Evolutionary conservation across 106 monocot genomes (phyloP).

Genomic region (Ottelia alismoides): DNA sequence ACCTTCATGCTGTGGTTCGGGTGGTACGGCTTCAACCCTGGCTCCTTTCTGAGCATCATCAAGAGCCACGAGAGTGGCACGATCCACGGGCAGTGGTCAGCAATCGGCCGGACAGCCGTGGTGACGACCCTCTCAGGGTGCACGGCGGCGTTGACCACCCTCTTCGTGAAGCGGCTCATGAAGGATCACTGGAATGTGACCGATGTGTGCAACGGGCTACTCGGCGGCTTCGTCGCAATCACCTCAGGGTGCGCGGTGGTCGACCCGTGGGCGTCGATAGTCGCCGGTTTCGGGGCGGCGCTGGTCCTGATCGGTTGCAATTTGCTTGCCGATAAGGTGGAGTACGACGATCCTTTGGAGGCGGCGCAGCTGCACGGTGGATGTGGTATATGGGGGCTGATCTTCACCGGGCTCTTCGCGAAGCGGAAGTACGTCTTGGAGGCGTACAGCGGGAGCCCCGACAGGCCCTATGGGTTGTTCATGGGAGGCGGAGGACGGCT

Average conservation of each 20-base stretch:
- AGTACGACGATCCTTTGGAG: background rate
- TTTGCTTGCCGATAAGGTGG: background rate
- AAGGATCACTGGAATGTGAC: no score
- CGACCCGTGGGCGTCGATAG: conserved; percentile 19
- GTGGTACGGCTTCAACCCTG: conserved; percentile 18
- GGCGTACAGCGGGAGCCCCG: background rate
- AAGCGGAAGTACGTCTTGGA: background rate
- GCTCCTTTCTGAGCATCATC: conserved; percentile 18
- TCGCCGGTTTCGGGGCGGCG: background rate
- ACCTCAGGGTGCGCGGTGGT: conserved; percentile 27
- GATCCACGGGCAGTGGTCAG: conserved; percentile 39
- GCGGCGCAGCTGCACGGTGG: no score
- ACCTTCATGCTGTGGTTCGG: no score
- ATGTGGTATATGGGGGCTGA: no score
- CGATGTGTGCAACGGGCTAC: conserved; percentile 28
- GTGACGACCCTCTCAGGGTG: conserved; percentile 40
- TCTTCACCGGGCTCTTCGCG: background rate
- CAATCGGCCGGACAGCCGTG: conserved; percentile 40
- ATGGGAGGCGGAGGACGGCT: background rate
- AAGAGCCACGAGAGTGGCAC: conserved; percentile 9
- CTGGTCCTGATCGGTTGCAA: background rate
- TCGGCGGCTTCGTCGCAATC: conserved; percentile 25
- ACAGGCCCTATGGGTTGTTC: background rate
- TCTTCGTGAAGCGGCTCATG: no score
- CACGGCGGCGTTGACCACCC: conserved; percentile 30